Evolutionary conservation across 2,329 filamentous ascomycete genomes (phyloP).

Genomic region (Cercospora nicotianae): DNA sequence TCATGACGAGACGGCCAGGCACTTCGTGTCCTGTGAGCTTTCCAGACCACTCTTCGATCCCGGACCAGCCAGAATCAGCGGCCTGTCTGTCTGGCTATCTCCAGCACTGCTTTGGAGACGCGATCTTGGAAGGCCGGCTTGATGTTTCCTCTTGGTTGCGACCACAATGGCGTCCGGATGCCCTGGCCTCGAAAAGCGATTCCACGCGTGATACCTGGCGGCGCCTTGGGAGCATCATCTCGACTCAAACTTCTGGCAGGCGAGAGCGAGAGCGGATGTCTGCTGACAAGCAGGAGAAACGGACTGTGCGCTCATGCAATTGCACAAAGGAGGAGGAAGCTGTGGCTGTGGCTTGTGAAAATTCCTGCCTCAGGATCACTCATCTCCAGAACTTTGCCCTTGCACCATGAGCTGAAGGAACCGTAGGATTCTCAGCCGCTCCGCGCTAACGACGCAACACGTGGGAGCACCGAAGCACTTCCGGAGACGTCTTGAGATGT

Average conservation of each 20-base stretch:
- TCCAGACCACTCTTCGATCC: background rate
- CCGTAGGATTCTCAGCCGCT: background rate
- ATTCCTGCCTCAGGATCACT: background rate
- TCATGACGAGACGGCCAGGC: background rate
- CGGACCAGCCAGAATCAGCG: background rate
- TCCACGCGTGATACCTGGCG: background rate
- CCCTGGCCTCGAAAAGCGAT: background rate
- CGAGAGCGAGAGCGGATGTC: background rate
- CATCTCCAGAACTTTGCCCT: background rate
- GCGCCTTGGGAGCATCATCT: background rate
- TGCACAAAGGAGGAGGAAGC: no score
- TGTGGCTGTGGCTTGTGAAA: no score
- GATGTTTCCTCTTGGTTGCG: background rate
- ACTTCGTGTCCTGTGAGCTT: background rate
- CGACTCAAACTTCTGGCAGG: background rate
- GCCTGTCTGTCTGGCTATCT: background rate
- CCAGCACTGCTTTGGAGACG: background rate
- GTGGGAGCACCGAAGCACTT: background rate
- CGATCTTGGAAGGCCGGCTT: background rate
- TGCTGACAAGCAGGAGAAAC: no score
- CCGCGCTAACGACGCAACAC: background rate
- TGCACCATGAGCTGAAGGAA: background rate
- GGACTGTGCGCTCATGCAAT: no score
- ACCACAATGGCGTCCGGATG: background rate
- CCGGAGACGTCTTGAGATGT: background rate